These are phyloP conservation scores for Ophiostoma sp. DNA, from an alignment of 2,329 filamentous ascomycete genomes.

Conservation along the genomic window DNA sequence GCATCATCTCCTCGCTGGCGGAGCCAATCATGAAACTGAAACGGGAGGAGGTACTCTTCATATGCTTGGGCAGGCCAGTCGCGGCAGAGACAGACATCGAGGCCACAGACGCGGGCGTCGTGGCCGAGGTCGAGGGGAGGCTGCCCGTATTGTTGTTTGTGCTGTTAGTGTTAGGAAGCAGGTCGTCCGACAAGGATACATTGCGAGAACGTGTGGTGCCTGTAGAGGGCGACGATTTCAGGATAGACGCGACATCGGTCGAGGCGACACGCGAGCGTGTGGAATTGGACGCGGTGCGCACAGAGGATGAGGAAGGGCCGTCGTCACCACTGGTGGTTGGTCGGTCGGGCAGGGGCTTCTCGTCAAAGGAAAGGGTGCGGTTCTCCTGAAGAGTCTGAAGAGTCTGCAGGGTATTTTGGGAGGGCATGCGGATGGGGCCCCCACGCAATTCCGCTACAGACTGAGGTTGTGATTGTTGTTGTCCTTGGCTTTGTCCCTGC, in stretches of 20 bases:
- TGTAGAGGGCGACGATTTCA: slow-evolving; percentile 39
- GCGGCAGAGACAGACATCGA: slow-evolving; percentile 43
- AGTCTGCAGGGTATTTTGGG: slow-evolving; percentile 20
- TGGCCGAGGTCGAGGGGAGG: slow-evolving; percentile 17
- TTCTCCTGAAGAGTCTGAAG: slow-evolving; percentile 28
- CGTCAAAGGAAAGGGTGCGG: slow-evolving; percentile 29
- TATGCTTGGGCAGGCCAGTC: slow-evolving; percentile 54
- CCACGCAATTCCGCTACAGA: slow-evolving; percentile 13
- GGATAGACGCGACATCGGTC: slow-evolving; percentile 32
- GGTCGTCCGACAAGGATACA: slow-evolving; percentile 51
- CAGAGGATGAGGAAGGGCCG: slow-evolving; percentile 31
- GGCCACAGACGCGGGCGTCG: slow-evolving; percentile 32
- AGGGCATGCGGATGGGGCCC: slow-evolving; percentile 11
- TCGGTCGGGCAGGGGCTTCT: slow-evolving; percentile 32
- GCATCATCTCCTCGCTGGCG: slow-evolving; percentile 64
- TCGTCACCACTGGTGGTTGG: slow-evolving; percentile 21
- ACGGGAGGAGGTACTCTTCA: slow-evolving; percentile 75
- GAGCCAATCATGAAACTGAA: slow-evolving; percentile 79
- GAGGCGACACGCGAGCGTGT: slow-evolving; percentile 39
- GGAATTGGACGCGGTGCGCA: slow-evolving; percentile 34
- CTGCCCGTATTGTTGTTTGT: slow-evolving; percentile 34
- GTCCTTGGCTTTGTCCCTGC: background rate
- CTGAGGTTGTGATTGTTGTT: background rate
- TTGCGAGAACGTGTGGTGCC: slow-evolving; percentile 52
- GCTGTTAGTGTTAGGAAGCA: slow-evolving; percentile 46